These are phyloP conservation scores for Houttuynia cordata DNA, from an alignment of 164 flowering plant genomes.

Conservation along the genomic window DNA sequence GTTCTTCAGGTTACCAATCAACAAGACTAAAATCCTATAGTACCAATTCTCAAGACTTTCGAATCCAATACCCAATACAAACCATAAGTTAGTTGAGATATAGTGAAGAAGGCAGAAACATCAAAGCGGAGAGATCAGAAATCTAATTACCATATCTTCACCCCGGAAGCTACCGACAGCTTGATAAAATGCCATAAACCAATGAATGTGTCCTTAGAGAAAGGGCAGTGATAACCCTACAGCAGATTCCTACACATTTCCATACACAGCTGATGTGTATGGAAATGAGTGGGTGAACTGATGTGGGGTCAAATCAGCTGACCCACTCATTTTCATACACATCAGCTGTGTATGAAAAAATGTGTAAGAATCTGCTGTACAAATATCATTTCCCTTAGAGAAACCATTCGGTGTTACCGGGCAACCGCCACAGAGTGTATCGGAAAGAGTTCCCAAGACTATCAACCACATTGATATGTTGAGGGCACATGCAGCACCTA, in stretches of 20 bases:
- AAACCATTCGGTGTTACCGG: slow-evolving; percentile 41
- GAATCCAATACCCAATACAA: too few species aligned
- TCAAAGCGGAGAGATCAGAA: background rate
- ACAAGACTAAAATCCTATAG: slow-evolving; percentile 40
- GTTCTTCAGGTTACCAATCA: slow-evolving; percentile 51
- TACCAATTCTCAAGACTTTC: slow-evolving; percentile 74
- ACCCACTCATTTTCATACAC: too few species aligned
- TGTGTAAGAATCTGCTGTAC: too few species aligned
- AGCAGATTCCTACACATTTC: too few species aligned
- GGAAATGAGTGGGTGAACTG: too few species aligned
- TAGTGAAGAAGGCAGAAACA: background rate
- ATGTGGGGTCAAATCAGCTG: too few species aligned
- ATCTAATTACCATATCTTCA: slow-evolving; percentile 36
- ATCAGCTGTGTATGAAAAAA: too few species aligned
- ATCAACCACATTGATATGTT: slow-evolving; percentile 42
- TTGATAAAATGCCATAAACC: slow-evolving; percentile 39
- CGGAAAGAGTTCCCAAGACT: slow-evolving; percentile 22
- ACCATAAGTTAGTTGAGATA: too few species aligned
- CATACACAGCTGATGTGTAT: too few species aligned
- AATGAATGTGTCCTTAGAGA: slow-evolving; percentile 30
- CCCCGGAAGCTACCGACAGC: slow-evolving; percentile 38
- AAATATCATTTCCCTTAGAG: too few species aligned
- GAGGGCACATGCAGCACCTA: slow-evolving; percentile 26
- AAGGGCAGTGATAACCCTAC: too few species aligned
- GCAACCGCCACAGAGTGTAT: slow-evolving; percentile 31